These are phyloP conservation scores for Didymosphaeria variabile DNA, from an alignment of 2,329 filamentous ascomycete species.

Conservation along the genomic window DNA sequence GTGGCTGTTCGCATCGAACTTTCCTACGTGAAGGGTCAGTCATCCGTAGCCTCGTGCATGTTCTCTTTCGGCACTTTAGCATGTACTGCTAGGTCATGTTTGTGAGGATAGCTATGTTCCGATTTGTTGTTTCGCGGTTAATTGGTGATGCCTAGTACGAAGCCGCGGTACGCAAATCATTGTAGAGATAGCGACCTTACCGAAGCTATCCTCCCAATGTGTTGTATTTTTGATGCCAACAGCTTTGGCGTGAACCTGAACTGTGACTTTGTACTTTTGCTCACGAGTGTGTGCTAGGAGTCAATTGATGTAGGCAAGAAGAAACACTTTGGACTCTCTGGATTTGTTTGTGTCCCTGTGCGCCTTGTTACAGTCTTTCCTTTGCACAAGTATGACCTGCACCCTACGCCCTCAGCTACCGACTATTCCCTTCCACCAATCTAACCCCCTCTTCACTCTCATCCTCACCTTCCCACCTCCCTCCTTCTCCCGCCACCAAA, in stretches of 20 bases:
- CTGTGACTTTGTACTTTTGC: neutral
- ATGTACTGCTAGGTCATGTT: no score
- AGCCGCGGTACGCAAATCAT: no score
- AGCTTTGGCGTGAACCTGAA: neutral
- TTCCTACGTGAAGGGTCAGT: neutral
- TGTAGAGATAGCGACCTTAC: neutral
- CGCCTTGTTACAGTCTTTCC: no score
- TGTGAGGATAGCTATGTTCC: no score
- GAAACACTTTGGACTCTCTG: no score
- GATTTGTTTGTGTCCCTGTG: no score
- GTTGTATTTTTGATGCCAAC: neutral
- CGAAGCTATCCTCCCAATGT: neutral
- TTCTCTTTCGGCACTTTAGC: no score
- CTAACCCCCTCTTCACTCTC: conserved; percentile 1
- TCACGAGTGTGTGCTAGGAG: neutral
- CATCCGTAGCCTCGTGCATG: neutral
- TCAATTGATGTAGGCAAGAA: no score
- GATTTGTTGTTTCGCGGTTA: no score
- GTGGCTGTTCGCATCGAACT: neutral
- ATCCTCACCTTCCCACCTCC: neutral
- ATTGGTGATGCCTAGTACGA: no score
- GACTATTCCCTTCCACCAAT: neutral
- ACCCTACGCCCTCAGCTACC: neutral
- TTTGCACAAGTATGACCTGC: no score
- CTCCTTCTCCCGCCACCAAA: conserved; percentile 8